These are phyloP conservation scores for Babesia ovata DNA, from an alignment of 169 alveolate genomes.

Conservation along the genomic window DNA sequence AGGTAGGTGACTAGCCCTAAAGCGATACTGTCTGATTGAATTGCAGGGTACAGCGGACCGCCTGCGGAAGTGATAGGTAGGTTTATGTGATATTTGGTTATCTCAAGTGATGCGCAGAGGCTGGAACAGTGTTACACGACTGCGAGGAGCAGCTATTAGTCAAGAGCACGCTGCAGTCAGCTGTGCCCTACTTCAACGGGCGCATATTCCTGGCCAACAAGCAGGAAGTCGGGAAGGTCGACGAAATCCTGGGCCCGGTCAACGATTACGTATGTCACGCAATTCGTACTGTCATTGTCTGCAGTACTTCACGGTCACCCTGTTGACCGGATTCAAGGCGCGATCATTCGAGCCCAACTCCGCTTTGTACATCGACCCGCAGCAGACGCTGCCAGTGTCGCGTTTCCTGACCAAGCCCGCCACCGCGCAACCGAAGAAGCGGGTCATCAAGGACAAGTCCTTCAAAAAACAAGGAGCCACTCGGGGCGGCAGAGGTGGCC, in stretches of 20 bases:
- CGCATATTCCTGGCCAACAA: conserved; percentile 91
- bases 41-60: conserved; percentile 27
- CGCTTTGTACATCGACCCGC: conserved; percentile 78
- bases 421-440: conserved; percentile 68
- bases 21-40: neutral
- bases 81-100: too few species aligned
- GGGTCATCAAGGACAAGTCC: conserved; percentile 68
- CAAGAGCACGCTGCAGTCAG: conserved; percentile 81
- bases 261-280: conserved; percentile 82
- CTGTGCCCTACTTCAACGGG: conserved; percentile 94
- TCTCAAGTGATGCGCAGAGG: conserved; percentile 36
- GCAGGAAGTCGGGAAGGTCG: conserved; percentile 93
- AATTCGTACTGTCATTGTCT: neutral
- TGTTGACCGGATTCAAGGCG: conserved; percentile 85
- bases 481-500: conserved; percentile 59
- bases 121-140: conserved; percentile 88
- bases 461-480: conserved; percentile 32
- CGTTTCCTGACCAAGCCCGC: conserved; percentile 81
- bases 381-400: conserved; percentile 85
- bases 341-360: conserved; percentile 81
- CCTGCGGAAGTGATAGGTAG: conserved; percentile 65
- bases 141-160: conserved; percentile 91
- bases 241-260: conserved; percentile 93
- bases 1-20: neutral
- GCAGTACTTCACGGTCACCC: conserved; percentile 83